Evolutionary conservation across 805 yeast genomes (phyloP).

Genomic region (Nakazawaea sp.): DNA sequence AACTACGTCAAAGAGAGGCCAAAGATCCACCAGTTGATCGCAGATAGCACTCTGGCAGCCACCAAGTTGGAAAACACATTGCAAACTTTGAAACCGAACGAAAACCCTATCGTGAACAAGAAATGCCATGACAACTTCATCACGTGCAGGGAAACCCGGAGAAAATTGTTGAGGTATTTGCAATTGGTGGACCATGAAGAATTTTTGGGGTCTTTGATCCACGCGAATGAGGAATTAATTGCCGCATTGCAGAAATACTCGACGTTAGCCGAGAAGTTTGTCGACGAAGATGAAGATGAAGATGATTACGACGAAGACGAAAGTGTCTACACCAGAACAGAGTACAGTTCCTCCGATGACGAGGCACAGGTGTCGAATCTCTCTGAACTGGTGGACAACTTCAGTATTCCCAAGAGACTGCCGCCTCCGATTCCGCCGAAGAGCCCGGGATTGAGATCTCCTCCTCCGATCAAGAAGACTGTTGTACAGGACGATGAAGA

Average conservation of each 20-base stretch:
- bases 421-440: conserved; percentile 11
- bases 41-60: conserved; percentile 70
- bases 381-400: background rate
- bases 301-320: conserved; percentile 32
- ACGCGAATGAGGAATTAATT: conserved; percentile 88
- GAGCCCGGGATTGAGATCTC: conserved; percentile 2
- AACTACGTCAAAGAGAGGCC: conserved; percentile 69
- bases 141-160: conserved; percentile 65
- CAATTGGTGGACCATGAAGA: conserved; percentile 84
- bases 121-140: conserved; percentile 63
- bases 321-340: conserved; percentile 19
- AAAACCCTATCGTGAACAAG: conserved; percentile 54
- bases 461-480: conserved; percentile 1
- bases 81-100: conserved; percentile 32
- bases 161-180: conserved; percentile 72
- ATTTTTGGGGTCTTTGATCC: conserved; percentile 77
- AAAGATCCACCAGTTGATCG: conserved; percentile 56
- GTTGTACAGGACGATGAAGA: conserved; percentile 16
- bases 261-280: conserved; percentile 37
- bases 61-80: conserved; percentile 62
- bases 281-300: conserved; percentile 31
- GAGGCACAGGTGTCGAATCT: background rate
- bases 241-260: conserved; percentile 66
- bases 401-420: background rate
- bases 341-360: conserved; percentile 1